Evolutionary conservation across 2,329 filamentous ascomycete genomes (phyloP).

Genomic region (Aspergillus melleus): DNA sequence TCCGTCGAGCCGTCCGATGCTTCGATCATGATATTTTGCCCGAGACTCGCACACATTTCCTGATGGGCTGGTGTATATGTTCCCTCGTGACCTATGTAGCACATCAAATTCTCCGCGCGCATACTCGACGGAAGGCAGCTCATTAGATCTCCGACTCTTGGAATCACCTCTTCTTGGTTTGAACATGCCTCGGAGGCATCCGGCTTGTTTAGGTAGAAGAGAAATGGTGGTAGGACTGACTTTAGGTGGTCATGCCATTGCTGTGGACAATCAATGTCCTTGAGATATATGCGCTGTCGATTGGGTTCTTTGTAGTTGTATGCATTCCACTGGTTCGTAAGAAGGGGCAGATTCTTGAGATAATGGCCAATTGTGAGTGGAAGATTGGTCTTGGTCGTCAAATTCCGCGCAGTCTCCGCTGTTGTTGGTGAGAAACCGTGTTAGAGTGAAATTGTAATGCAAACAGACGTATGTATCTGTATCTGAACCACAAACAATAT

Average conservation of each 20-base stretch:
- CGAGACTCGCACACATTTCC: constrained; percentile 95
- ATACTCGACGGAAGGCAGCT: constrained; percentile 82
- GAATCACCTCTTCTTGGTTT: constrained; percentile 58
- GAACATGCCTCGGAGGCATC: constrained; percentile 30
- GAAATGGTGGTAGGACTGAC: constrained; percentile 72
- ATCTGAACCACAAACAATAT: constrained; percentile 14
- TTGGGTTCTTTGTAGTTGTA: constrained; percentile 75
- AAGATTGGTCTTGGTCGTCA: constrained; percentile 70
- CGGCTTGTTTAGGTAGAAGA: constrained; percentile 89
- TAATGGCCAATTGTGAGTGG: constrained; percentile 90
- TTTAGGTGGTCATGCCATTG: constrained; percentile 82
- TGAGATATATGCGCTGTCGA: constrained; percentile 86
- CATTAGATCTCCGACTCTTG: constrained; percentile 88
- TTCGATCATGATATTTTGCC: constrained; percentile 98
- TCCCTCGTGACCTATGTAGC: constrained; percentile 95
- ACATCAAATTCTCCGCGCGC: constrained; percentile 96
- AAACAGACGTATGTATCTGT: neutral
- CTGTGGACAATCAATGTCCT: constrained; percentile 91
- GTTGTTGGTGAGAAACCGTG: constrained; percentile 1
- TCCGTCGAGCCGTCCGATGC: constrained; percentile 66
- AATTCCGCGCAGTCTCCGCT: constrained; percentile 85
- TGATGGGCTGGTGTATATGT: constrained; percentile 94
- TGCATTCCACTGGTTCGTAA: constrained; percentile 78
- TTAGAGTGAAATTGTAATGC: neutral
- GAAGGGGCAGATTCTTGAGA: constrained; percentile 77